Evolutionary conservation across 2,329 filamentous ascomycete species (phyloP), one percentile per base, ranked within the genome.

Genomic region (Epicoccum sorghinum): DNA sequence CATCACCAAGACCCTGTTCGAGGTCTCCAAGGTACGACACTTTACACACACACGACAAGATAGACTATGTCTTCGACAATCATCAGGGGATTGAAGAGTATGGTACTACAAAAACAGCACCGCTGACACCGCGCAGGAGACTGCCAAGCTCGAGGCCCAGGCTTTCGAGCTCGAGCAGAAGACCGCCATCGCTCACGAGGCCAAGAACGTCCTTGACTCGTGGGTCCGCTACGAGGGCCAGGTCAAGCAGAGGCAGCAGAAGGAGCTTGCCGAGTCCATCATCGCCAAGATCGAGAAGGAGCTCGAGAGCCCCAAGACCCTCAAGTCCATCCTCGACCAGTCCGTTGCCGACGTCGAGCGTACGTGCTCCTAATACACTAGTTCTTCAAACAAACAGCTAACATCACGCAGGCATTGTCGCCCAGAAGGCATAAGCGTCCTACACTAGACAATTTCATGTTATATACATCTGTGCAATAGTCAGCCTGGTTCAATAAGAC

Each of bases 221-320:
- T 99, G 95, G 96, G 93, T 98, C 64, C 90, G 95, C 77, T 99
- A 99, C 80, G 95, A 99, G 84, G 83, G 90, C 71, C 95, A 98
- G 84, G 93, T 99, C 75, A 99, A 98, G 90, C 89, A 93, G 83
- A 89, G 95, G 78, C 92, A 99, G 84, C 95, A 99, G 86, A 89
- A 85, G 80, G 95, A 99, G 85, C 87, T 99, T 65, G 91, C 95
- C 63, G 88, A 96, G 76, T 86, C 82, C 78, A 84, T 99, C 79
- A 98, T 99, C 73, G 87, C 89, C 83, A 99, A 97, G 87, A 95
- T 98, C 76, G 89, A 90, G 80, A 98, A 98, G 87, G 93, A 98
- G 85, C 87, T 99, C 55, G 91, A 97, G 86, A 97, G 90, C 86
- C 95, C 96, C 78, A 98, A 93, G 87, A 85, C 89, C 66, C 88